Conservation (phyloP, 768 basidiomycete species). For the Lepiota venenata region DNA sequence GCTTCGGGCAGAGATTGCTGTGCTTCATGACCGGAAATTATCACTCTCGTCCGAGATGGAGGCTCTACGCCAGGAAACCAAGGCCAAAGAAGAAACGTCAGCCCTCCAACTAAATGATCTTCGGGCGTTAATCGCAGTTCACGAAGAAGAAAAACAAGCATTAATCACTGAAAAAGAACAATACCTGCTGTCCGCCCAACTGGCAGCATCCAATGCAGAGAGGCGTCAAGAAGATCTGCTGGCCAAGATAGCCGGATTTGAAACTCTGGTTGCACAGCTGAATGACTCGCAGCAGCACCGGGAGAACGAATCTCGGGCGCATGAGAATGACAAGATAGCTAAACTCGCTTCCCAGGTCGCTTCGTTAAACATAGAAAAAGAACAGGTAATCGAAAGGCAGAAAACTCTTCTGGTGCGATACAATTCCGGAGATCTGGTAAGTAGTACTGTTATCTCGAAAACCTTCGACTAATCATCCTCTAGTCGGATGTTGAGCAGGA, state of each 20-base stretch:
- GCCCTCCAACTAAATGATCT: not conserved
- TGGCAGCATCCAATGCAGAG: conserved; percentile 14
- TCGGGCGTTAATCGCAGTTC: not conserved
- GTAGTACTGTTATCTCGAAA: conserved; percentile 10
- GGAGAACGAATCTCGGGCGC: not conserved
- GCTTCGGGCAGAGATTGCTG: conserved; percentile 34
- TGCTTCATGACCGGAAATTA: conserved; percentile 38
- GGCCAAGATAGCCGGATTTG: conserved; percentile 15
- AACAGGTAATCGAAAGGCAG: conserved; percentile 20
- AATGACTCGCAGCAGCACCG: not conserved
- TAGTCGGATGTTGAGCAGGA: conserved; percentile 50
- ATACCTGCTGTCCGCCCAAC: conserved; percentile 13
- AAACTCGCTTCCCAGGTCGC: conserved; percentile 16
- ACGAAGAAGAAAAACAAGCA: not conserved
- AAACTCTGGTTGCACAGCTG: conserved; percentile 7
- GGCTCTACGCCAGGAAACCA: conserved; percentile 26
- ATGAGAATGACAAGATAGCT: conserved; percentile 12
- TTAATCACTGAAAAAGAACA: conserved; percentile 15
- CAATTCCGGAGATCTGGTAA: conserved; percentile 43
- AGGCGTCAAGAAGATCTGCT: conserved; percentile 10
- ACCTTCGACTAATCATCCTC: not conserved
- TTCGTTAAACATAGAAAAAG: conserved; percentile 21
- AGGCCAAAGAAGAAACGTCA: conserved; percentile 10
- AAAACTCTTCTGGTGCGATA: conserved; percentile 37
- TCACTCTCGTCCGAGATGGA: conserved; percentile 21